Conservation (phyloP, 805 yeast genomes). For the Cyberlindnera petersonii region DNA sequence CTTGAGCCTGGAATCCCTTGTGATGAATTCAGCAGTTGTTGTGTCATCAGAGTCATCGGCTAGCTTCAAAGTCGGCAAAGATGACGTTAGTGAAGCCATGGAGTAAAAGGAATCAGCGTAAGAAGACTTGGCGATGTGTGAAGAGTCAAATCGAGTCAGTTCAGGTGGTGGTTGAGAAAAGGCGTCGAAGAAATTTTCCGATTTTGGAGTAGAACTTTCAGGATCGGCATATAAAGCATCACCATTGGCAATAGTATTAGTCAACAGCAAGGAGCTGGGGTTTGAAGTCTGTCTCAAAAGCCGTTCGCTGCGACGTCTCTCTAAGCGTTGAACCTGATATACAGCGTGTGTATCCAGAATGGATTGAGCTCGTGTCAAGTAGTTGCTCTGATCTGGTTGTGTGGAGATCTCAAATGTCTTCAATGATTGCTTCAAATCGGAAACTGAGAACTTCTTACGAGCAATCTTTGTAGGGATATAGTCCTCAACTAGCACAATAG, state of each 20-base stretch:
- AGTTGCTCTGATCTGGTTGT: constrained; percentile 5
- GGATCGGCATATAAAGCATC: background rate
- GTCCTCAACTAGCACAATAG: constrained; percentile 51
- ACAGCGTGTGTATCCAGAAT: constrained; percentile 11
- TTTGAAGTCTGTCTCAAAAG: background rate
- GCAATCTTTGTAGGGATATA: constrained; percentile 34
- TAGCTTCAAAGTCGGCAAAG: constrained; percentile 18
- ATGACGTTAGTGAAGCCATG: constrained; percentile 4
- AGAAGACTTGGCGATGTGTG: constrained; percentile 1
- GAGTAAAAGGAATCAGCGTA: constrained; percentile 2
- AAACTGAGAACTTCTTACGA: constrained; percentile 31
- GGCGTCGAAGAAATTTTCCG: constrained; percentile 8
- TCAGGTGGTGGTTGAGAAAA: constrained; percentile 7
- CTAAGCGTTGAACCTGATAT: background rate
- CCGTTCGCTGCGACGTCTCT: background rate
- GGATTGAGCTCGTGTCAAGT: constrained; percentile 15
- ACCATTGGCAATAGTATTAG: constrained; percentile 2
- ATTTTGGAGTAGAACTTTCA: constrained; percentile 2
- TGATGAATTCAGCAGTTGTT: constrained; percentile 12
- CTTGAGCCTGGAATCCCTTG: constrained; percentile 24
- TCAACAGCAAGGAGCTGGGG: constrained; percentile 8
- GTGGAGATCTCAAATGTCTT: constrained; percentile 5
- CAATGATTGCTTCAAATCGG: constrained; percentile 32
- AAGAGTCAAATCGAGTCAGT: constrained; percentile 8
- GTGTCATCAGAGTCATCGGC: constrained; percentile 12